Evolutionary conservation across 768 basidiomycete genomes (phyloP), one percentile per base, ranked within the genome.

Genomic region (Suillus americanus): DNA sequence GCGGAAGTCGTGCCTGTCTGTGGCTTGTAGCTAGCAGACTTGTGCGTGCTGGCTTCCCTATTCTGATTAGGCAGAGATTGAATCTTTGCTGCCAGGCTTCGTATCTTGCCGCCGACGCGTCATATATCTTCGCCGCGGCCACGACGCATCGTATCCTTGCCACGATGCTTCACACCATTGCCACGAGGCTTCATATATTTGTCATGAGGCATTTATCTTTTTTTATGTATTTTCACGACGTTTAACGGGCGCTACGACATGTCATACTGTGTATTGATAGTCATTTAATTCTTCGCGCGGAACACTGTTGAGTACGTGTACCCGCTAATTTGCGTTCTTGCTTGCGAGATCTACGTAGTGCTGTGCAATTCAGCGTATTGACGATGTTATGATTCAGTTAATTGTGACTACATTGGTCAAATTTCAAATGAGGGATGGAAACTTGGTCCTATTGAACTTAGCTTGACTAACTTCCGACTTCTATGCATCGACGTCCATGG

Each of bases 251-350:
- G 28, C 40, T 53, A 62, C 55, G 62, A 60, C 37, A 51, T 64
- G 71, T 63, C 68, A 67, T 74, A 75, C 73, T 70, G 73, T 72
- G 73, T 74, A 75, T 74, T 67, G n/a, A 66, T 70, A 70, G 66
- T 65, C 66, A n/a, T 40, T 20, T 48, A 41, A n/a, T 64, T 23
- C 53, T 65, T 38, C 23, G 30, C 61, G 18, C 61, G 18, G 37
- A 3, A 20, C 25, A 5, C 23, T 25, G 23, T 48, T 48, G 61
- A 48, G 37, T 61, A 33, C 37, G 10, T 20, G 18, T 59, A 18
- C 30, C 38, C 33, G 25, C 30, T 53, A 57, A 57, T 61, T 59
- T 60, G 30, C 16, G 20, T 14, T 53, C 61, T 61, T 57, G 60
- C 60, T 61, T 59, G 60, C 60, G 51, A 45, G 51, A 35, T 35